Evolutionary conservation across 2,329 filamentous ascomycete species (phyloP).

Genomic region (Venturia nashicola): DNA sequence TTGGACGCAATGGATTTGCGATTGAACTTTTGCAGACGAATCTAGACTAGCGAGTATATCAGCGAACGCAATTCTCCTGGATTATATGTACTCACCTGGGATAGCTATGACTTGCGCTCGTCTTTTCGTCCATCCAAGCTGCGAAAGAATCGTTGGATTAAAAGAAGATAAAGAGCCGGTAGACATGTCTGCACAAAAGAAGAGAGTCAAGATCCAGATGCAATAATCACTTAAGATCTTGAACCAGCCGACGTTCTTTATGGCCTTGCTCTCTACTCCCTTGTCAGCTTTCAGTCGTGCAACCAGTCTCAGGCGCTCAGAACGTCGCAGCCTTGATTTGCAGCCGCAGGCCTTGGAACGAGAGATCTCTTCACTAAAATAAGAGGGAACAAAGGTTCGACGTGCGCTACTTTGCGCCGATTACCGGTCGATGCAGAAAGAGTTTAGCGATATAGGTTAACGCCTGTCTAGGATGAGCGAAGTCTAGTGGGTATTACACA

Average conservation of each 20-base stretch:
- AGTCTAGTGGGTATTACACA: not conserved
- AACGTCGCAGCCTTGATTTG: too few relatives aligned
- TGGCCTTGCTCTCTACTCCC: not conserved
- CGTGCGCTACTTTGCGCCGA: too few relatives aligned
- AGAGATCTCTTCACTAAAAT: too few relatives aligned
- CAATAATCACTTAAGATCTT: not conserved
- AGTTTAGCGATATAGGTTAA: too few relatives aligned
- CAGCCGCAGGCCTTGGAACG: too few relatives aligned
- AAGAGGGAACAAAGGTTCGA: too few relatives aligned
- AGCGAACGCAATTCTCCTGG: too few relatives aligned
- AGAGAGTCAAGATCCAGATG: conserved; percentile 1
- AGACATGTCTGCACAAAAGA: conserved; percentile 1
- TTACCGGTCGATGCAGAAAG: too few relatives aligned
- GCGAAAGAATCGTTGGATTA: conserved; percentile 1
- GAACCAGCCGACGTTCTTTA: not conserved
- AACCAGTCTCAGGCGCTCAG: not conserved
- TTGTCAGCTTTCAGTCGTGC: conserved; percentile 3
- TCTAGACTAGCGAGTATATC: too few relatives aligned
- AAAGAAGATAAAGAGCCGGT: not conserved
- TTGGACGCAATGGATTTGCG: too few relatives aligned
- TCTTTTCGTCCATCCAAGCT: not conserved
- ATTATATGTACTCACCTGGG: not conserved
- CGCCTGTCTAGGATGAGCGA: too few relatives aligned
- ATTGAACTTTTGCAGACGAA: too few relatives aligned
- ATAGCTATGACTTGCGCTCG: not conserved